phyloP scores from a whole-genome alignment of 805 yeast genomes.

The Pichia phayaonensis region DNA sequence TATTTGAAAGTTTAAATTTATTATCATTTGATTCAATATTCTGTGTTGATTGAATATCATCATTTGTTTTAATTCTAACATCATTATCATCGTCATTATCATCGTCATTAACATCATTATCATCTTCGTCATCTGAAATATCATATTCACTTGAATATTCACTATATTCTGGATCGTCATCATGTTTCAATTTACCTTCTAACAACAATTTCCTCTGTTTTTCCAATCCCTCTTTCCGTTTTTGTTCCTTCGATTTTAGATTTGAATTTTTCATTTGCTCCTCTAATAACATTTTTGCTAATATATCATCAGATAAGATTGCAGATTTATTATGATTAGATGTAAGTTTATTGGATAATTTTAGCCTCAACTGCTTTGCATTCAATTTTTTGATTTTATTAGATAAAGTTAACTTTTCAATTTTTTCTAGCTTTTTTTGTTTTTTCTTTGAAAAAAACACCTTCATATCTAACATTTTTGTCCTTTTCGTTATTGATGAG shows the following conservation, averaged over 20 bases:
- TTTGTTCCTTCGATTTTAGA: conserved; percentile 4
- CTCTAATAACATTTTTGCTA: conserved; percentile 9
- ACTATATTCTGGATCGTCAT: conserved; percentile 27
- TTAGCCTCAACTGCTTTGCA: conserved; percentile 6
- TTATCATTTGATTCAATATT: background rate
- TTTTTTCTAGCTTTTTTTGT: conserved; percentile 1
- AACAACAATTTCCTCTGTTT: conserved; percentile 12
- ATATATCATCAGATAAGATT: conserved; percentile 8
- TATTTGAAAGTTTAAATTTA: conserved; percentile 12
- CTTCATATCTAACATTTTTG: conserved; percentile 9
- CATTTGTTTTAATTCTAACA: conserved; percentile 17
- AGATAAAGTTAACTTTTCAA: conserved; percentile 5
- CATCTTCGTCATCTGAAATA: conserved; percentile 17
- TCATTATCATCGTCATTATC: conserved; percentile 21
- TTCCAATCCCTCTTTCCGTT: conserved; percentile 11
- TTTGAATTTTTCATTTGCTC: conserved; percentile 13
- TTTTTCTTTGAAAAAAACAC: conserved; percentile 7
- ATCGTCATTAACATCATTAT: conserved; percentile 18
- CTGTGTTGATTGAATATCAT: background rate
- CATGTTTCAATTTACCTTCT: conserved; percentile 15
- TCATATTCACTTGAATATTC: conserved; percentile 23
- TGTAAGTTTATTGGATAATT: background rate
- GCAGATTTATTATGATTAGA: background rate
- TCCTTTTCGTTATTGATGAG: background rate
- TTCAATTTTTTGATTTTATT: conserved; percentile 9